These are phyloP conservation scores for Grosmannia serpens DNA, from an alignment of 2,329 filamentous ascomycete species.

Conservation along the genomic window DNA sequence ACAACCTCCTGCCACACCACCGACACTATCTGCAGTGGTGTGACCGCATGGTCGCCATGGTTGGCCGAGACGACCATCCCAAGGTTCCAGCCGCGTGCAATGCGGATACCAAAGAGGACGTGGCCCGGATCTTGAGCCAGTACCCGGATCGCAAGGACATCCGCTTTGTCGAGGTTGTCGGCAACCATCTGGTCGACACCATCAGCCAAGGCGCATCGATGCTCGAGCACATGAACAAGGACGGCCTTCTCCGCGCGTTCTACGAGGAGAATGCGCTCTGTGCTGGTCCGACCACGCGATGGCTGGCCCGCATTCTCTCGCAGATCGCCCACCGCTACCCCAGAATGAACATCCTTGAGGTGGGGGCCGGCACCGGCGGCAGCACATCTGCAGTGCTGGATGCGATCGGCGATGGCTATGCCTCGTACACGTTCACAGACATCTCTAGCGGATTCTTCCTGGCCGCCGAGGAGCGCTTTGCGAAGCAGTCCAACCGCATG, in stretches of 20 bases:
- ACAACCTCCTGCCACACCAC: neutral
- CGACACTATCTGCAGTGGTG: neutral
- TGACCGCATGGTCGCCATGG: neutral
- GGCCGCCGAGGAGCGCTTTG: slow-evolving; percentile 17
- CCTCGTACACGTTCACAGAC: slow-evolving; percentile 12
- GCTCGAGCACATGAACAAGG: neutral
- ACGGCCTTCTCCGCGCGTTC: neutral
- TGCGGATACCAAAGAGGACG: neutral
- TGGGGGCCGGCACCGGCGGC: slow-evolving; percentile 20
- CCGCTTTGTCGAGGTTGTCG: neutral
- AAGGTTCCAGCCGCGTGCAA: neutral
- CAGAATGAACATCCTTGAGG: slow-evolving; percentile 22
- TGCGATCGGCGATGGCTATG: neutral
- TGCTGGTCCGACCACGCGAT: neutral
- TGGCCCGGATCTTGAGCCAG: neutral
- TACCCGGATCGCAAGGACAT: neutral
- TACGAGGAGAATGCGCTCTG: neutral
- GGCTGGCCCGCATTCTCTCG: neutral
- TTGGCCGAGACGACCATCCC: neutral
- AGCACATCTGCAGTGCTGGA: slow-evolving; percentile 14
- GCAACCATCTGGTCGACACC: neutral
- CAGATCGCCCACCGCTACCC: slow-evolving; percentile 15
- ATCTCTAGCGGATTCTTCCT: slow-evolving; percentile 19
- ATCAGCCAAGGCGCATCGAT: neutral
- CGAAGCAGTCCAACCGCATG: slow-evolving; percentile 15